Conservation (phyloP, 2,329 filamentous ascomycete species). For the Neofusicoccum sp. region DNA sequence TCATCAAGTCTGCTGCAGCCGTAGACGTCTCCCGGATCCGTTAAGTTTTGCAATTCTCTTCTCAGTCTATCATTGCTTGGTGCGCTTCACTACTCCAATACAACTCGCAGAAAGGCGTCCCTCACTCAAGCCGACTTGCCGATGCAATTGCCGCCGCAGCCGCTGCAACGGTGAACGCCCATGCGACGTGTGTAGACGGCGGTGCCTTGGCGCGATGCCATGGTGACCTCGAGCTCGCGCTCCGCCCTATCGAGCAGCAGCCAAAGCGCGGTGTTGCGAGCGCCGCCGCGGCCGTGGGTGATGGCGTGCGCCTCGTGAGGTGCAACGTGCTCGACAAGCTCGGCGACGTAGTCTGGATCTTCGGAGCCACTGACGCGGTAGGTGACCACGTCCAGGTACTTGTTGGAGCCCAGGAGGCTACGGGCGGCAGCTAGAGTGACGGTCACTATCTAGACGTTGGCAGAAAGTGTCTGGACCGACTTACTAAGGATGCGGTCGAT, state of each 20-base stretch:
- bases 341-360: conserved; percentile 1
- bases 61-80: too few relatives aligned
- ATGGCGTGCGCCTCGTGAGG: neutral
- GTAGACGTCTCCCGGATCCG: too few relatives aligned
- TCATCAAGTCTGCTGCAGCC: too few relatives aligned
- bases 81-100: too few relatives aligned
- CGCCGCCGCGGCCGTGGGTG: neutral
- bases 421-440: neutral
- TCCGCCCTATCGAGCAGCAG: conserved; percentile 4
- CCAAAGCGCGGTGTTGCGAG: neutral
- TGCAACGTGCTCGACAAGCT: conserved; percentile 1
- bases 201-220: neutral
- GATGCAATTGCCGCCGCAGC: neutral
- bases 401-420: neutral
- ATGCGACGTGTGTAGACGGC: neutral
- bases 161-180: neutral
- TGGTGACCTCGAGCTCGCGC: conserved; percentile 6
- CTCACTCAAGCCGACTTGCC: neutral
- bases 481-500: conserved; percentile 1
- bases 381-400: conserved; percentile 3
- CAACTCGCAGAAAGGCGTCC: too few relatives aligned
- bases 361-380: neutral
- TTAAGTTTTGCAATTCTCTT: too few relatives aligned
- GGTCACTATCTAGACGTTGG: neutral
- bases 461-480: neutral